Evolutionary conservation across 768 basidiomycete species (phyloP).

Genomic region (Boletus reticuloceps): DNA sequence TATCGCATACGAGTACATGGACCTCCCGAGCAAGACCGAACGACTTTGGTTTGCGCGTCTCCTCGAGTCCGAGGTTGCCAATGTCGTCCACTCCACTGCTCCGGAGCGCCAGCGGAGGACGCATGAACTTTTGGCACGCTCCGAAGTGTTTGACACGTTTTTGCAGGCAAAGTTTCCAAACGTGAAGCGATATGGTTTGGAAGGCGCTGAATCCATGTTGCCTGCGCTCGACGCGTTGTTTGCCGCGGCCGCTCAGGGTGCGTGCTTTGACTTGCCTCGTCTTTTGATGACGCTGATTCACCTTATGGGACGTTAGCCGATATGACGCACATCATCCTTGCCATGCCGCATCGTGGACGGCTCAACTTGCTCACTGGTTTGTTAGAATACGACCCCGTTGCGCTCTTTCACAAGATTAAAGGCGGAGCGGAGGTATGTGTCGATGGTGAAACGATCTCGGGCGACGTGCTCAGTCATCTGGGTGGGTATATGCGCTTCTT

Average conservation of each 20-base stretch:
- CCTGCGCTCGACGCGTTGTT: slow-evolving; percentile 83
- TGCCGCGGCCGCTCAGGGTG: slow-evolving; percentile 58
- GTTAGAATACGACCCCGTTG: slow-evolving; percentile 60
- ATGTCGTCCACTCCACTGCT: slow-evolving; percentile 30
- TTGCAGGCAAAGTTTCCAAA: slow-evolving; percentile 88
- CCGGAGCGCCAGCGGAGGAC: slow-evolving; percentile 50
- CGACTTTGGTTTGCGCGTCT: slow-evolving; percentile 87
- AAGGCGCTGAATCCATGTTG: slow-evolving; percentile 93
- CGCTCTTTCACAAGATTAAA: slow-evolving; percentile 85
- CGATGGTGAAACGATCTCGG: slow-evolving; percentile 62
- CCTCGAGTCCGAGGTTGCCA: slow-evolving; percentile 54
- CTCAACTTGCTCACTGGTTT: slow-evolving; percentile 83
- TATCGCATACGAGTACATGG: slow-evolving; percentile 93
- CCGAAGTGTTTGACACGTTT: slow-evolving; percentile 84
- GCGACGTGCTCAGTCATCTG: slow-evolving; percentile 88
- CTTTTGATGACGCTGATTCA: neutral
- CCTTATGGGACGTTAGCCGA: slow-evolving; percentile 43
- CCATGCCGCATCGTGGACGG: slow-evolving; percentile 87
- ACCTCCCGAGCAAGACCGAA: slow-evolving; percentile 82
- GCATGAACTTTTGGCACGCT: slow-evolving; percentile 65
- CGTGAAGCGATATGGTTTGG: slow-evolving; percentile 81
- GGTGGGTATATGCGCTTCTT: slow-evolving; percentile 37
- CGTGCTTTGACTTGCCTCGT: neutral
- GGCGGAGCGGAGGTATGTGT: slow-evolving; percentile 66
- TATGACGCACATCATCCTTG: slow-evolving; percentile 69